These are phyloP conservation scores for Entomortierella lignicola DNA, from an alignment of 192 early-diverging fungal genomes.

Conservation along the genomic window DNA sequence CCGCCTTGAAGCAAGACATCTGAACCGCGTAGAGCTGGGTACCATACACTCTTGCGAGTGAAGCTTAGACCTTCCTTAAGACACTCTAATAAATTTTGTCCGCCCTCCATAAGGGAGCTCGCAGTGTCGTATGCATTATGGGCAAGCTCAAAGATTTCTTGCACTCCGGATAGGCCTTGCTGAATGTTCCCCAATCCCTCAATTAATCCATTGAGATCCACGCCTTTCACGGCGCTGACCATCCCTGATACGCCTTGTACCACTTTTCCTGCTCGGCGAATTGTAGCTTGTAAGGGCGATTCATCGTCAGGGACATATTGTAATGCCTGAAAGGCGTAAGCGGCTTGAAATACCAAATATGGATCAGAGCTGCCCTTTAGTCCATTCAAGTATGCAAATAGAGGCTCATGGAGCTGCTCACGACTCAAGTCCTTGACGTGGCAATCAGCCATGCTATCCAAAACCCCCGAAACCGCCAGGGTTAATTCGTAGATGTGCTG, in stretches of 20 bases:
- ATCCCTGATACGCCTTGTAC: not conserved
- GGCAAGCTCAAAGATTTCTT: no score
- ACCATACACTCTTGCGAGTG: not conserved
- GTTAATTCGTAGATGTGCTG: not conserved
- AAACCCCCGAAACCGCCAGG: not conserved
- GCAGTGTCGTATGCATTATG: no score
- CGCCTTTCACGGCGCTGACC: not conserved
- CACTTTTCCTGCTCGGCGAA: not conserved
- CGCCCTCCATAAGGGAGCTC: not conserved
- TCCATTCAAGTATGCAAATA: not conserved
- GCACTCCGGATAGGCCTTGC: no score
- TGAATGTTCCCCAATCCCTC: not conserved
- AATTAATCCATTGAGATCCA: not conserved
- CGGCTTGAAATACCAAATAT: slow-evolving; percentile 3
- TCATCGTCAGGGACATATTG: slow-evolving; percentile 13
- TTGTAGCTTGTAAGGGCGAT: not conserved
- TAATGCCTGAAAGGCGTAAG: slow-evolving; percentile 3
- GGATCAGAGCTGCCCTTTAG: not conserved
- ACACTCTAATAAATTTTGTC: not conserved
- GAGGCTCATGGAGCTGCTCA: slow-evolving; percentile 1
- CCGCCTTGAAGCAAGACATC: not conserved
- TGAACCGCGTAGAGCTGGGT: not conserved
- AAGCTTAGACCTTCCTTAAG: not conserved
- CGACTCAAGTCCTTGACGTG: not conserved
- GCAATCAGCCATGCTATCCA: slow-evolving; percentile 8